Conservation (phyloP, 2,329 filamentous ascomycete genomes). For the Westerdykella ornata region DNA sequence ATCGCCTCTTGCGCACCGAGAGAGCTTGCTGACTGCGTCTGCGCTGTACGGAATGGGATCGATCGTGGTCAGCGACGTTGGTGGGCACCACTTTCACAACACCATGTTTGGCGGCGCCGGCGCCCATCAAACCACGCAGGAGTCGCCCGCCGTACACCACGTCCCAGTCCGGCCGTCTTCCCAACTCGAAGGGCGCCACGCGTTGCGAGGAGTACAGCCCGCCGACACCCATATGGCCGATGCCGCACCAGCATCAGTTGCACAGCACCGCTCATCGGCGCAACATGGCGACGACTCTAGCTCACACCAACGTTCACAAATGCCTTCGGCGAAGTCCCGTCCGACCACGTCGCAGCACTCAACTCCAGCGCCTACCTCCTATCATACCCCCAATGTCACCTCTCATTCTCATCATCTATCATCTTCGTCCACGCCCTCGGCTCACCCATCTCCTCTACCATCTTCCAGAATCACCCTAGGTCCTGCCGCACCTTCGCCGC, state of each 20-base stretch:
- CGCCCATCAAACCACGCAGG: constrained; percentile 38
- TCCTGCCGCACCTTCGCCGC: constrained; percentile 42
- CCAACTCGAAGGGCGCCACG: constrained; percentile 20
- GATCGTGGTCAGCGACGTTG: constrained; percentile 60
- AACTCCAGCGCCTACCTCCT: constrained; percentile 16
- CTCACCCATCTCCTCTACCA: constrained; percentile 23
- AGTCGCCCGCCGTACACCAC: constrained; percentile 32
- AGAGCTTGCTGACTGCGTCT: constrained; percentile 6
- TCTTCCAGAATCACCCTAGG: constrained; percentile 26
- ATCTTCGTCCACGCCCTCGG: constrained; percentile 20
- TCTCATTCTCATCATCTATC: constrained; percentile 18
- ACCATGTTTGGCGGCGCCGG: constrained; percentile 55
- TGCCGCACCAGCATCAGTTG: constrained; percentile 28
- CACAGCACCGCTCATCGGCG: constrained; percentile 21
- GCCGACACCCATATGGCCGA: constrained; percentile 38
- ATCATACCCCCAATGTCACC: constrained; percentile 13
- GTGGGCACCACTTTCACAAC: constrained; percentile 66
- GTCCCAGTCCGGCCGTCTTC: constrained; percentile 30
- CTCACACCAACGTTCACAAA: constrained; percentile 15
- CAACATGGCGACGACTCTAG: constrained; percentile 14
- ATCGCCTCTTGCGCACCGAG: constrained; percentile 2
- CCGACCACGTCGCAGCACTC: constrained; percentile 31
- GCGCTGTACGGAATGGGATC: constrained; percentile 51
- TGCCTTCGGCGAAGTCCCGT: constrained; percentile 30
- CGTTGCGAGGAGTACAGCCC: constrained; percentile 18